Evolutionary conservation across 441 rosid genomes (phyloP), one percentile per base, ranked within the genome.

Genomic region (Gossypium lobatum): DNA sequence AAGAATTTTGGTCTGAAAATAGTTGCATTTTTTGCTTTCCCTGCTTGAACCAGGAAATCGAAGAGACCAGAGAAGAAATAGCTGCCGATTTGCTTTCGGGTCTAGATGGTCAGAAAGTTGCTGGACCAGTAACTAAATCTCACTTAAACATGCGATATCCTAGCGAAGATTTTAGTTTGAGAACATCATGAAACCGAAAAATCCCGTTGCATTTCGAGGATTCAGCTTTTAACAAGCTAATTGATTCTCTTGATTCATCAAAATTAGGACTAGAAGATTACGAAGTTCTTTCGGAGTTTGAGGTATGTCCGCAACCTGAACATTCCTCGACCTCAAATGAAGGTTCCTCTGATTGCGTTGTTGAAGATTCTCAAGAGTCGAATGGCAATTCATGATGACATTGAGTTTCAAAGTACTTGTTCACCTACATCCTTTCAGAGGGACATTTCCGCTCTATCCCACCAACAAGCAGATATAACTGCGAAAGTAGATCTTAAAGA

Each of bases 31-130:
- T 16, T 46, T 23, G 7, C 4, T n/a, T 46, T 0, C 52, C 61
- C 75, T 67, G 45, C 71, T 63, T 72, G 62, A 58, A 77, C 71
- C 83, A 90, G 96, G 96, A 88, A 78, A 80, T 58, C 60, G 85
- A 85, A 76, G 91, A 84, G 68, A 76, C 26, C 54, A 65, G 73
- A 31, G 85, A 79, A 79, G 76, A 55, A 72, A 68, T 67, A 21
- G 69, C 76, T 42, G 64, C 75, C 45, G 77, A 61, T 77, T 75
- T 78, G 63, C 82, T 75, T 13, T 71, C 77, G 68, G 81, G 76
- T 9, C 66, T 71, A 8, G 81, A 78, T 62, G 61, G 54, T 59
- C 72, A 20, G 64, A 61, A 75, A 64, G 54, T 46, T 54, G 14
- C 46, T 65, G 67, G 14, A 21, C 13, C 50, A 17, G 68, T 70